Percentiles rank a stretch among this genome's conserved stretches.
phyloP scores from a whole-genome alignment of 2,329 filamentous ascomycete species.

The Cladosporium sp. region DNA sequence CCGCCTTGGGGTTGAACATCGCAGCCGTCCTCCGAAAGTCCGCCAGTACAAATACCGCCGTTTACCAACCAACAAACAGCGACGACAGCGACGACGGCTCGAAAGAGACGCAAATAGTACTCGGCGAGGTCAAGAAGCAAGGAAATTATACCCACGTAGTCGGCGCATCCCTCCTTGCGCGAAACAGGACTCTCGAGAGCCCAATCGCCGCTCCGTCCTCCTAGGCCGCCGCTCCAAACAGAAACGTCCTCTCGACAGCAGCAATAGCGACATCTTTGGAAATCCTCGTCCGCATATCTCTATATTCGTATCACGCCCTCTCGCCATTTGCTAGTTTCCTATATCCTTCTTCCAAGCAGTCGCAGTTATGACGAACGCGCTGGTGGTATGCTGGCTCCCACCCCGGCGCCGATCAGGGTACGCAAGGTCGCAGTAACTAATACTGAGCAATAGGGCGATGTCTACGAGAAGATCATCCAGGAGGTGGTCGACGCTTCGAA shows the following conservation, averaged over 20 bases:
- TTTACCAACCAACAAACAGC: slow-evolving; percentile 8
- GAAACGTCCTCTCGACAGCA: background rate
- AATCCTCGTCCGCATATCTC: background rate
- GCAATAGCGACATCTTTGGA: slow-evolving; percentile 1
- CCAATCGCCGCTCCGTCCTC: background rate
- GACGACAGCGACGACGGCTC: slow-evolving; percentile 5
- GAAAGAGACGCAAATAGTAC: slow-evolving; percentile 8
- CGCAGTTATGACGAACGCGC: slow-evolving; percentile 25
- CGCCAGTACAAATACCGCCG: slow-evolving; percentile 9
- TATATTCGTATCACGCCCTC: background rate
- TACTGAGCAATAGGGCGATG: slow-evolving; percentile 53
- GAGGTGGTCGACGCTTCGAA: slow-evolving; percentile 62
- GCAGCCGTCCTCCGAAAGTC: slow-evolving; percentile 6
- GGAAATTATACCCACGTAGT: slow-evolving; percentile 7
- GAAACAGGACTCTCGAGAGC: background rate
- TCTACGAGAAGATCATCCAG: slow-evolving; percentile 90
- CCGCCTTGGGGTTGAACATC: slow-evolving; percentile 5
- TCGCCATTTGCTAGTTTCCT: background rate
- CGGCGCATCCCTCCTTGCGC: slow-evolving; percentile 3
- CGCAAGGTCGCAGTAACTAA: slow-evolving; percentile 5
- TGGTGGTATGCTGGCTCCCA: slow-evolving; percentile 22
- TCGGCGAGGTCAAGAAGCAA: slow-evolving; percentile 1
- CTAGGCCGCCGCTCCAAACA: background rate
- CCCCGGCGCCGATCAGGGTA: background rate
- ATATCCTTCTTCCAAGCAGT: background rate